Evolutionary conservation across 768 basidiomycete species (phyloP).

Genomic region (Russula earlei): DNA sequence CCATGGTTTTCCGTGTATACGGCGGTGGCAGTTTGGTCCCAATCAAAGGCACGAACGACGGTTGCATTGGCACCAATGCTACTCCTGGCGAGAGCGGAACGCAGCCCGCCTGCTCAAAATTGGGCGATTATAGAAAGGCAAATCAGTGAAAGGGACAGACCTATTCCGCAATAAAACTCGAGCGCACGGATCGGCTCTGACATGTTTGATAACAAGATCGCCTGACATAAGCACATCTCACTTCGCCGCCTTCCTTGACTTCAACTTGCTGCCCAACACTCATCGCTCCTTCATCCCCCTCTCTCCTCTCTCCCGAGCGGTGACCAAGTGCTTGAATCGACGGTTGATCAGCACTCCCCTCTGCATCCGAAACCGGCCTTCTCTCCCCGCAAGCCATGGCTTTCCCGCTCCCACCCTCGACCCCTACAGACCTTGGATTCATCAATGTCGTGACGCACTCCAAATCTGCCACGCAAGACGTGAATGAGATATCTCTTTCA

Average conservation of each 20-base stretch:
- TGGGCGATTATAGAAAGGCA: neutral
- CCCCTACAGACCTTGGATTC: neutral
- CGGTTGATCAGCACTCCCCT: neutral
- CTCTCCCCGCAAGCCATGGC: neutral
- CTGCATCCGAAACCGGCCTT: neutral
- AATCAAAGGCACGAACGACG: conserved; percentile 67
- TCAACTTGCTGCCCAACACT: conserved; percentile 7
- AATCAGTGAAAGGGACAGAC: conserved; percentile 28
- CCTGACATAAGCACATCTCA: conserved; percentile 3
- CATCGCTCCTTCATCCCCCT: conserved; percentile 3
- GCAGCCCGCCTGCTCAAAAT: conserved; percentile 50
- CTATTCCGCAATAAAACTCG: conserved; percentile 80
- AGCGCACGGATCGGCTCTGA: conserved; percentile 21
- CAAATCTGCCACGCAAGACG: neutral
- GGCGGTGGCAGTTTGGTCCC: conserved; percentile 66
- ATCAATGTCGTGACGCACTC: neutral
- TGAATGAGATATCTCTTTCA: neutral
- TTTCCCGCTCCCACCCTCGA: neutral
- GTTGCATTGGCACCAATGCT: conserved; percentile 29
- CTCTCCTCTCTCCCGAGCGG: neutral
- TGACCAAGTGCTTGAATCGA: neutral
- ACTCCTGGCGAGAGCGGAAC: conserved; percentile 53
- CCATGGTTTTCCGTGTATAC: conserved; percentile 62
- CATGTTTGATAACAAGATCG: conserved; percentile 2
- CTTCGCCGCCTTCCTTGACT: conserved; percentile 5